Percentiles rank a stretch among this genome's conserved stretches.
Conservation (phyloP, 1,284 basidiomycete genomes). For the Cystobasidium sp. region DNA sequence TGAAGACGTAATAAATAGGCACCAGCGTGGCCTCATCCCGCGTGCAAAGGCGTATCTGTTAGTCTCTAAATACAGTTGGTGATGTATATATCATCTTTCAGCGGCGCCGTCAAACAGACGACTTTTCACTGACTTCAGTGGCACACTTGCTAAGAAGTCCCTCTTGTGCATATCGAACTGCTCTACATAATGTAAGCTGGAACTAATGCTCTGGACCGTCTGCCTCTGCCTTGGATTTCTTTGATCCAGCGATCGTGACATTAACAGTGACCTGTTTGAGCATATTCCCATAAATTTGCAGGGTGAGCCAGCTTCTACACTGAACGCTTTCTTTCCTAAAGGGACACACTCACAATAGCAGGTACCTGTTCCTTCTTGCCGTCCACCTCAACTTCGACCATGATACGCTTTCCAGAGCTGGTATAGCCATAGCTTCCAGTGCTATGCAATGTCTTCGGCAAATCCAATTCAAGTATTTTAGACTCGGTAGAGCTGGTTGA, state of each 20-base stretch:
- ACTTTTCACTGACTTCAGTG: no score
- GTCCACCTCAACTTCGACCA: constrained; percentile 34
- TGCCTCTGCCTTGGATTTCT: constrained; percentile 1
- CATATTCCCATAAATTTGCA: not conserved
- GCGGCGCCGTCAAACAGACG: no score
- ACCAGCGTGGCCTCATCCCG: no score
- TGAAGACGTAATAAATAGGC: no score
- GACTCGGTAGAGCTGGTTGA: not conserved
- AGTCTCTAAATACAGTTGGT: no score
- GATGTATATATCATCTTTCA: no score
- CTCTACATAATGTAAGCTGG: no score
- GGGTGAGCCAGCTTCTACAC: not conserved
- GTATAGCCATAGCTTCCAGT: constrained; percentile 29
- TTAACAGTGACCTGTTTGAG: constrained; percentile 22
- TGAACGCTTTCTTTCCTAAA: not conserved
- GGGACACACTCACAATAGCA: constrained; percentile 12
- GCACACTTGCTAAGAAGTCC: no score
- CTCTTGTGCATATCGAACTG: no score
- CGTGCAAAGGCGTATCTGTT: no score
- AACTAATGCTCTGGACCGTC: not conserved
- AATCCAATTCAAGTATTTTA: constrained; percentile 16
- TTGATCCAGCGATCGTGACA: constrained; percentile 26
- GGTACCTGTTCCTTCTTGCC: constrained; percentile 25
- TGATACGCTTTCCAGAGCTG: constrained; percentile 14
- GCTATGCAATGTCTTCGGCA: constrained; percentile 11